Percentiles rank a stretch among this genome's conserved stretches.
Evolutionary conservation across 2,329 filamentous ascomycete species (phyloP).

Genomic region (Colletotrichum spaethianum): DNA sequence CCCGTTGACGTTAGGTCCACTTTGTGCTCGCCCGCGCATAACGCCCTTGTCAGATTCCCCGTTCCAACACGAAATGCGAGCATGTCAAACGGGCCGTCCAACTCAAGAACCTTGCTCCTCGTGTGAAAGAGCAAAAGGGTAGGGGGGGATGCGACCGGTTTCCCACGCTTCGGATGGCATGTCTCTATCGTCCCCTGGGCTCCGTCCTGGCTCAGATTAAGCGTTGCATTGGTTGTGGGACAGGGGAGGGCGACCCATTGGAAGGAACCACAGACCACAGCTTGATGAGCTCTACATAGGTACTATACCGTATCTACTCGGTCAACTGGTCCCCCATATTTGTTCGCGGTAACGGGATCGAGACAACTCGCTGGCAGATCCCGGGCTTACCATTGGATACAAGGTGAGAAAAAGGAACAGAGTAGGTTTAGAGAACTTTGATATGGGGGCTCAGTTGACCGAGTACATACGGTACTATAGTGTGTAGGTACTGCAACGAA

Average conservation of each 20-base stretch:
- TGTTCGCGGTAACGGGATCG: too few species aligned
- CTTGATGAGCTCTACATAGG: slow-evolving; percentile 19
- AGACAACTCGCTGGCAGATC: too few species aligned
- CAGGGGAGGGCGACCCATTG: background rate
- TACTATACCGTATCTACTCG: too few species aligned
- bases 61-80: background rate
- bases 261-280: slow-evolving; percentile 27
- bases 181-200: slow-evolving; percentile 31
- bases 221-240: slow-evolving; percentile 25
- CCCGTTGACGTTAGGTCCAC: slow-evolving; percentile 2
- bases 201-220: slow-evolving; percentile 35
- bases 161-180: slow-evolving; percentile 27
- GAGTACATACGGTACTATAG: too few species aligned
- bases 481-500: background rate
- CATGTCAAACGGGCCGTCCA: background rate
- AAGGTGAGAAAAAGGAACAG: too few species aligned
- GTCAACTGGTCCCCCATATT: too few species aligned
- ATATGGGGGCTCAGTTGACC: too few species aligned
- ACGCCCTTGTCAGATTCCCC: slow-evolving; percentile 15
- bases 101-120: background rate
- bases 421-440: too few species aligned
- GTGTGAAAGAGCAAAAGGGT: too few species aligned
- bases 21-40: background rate
- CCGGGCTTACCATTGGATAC: too few species aligned
- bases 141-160: background rate